Evolutionary conservation across 164 flowering plant species (phyloP).

Genomic region (Sedum album): DNA sequence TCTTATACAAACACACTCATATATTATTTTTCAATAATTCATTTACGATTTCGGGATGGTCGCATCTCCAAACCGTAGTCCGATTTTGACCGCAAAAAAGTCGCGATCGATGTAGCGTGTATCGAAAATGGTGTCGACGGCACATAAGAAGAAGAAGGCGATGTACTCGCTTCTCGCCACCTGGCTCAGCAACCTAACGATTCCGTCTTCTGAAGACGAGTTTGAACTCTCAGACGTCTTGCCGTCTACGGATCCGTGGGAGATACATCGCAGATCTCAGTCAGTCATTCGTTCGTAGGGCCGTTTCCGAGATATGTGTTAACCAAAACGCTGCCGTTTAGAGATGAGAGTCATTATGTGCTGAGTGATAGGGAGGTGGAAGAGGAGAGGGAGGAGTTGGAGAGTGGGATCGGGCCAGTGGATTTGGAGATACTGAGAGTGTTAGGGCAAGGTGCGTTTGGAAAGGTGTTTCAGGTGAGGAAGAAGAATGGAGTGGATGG

Average conservation of each 20-base stretch:
- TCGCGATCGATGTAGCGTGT: not conserved
- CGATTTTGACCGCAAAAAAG: not conserved
- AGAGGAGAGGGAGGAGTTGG: slow-evolving; percentile 8
- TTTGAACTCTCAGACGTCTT: slow-evolving; percentile 65
- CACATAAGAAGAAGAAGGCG: slow-evolving; percentile 44
- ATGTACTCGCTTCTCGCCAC: slow-evolving; percentile 34
- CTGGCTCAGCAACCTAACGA: slow-evolving; percentile 44
- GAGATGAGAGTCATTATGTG: slow-evolving; percentile 18
- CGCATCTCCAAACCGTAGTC: too few relatives aligned
- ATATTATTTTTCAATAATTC: too few relatives aligned
- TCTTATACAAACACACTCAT: too few relatives aligned
- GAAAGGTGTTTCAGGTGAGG: slow-evolving; percentile 76
- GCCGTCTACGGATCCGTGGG: slow-evolving; percentile 50
- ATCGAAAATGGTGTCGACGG: slow-evolving; percentile 23
- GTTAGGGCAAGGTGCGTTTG: slow-evolving; percentile 78
- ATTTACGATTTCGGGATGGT: too few relatives aligned
- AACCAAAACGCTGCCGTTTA: slow-evolving; percentile 15
- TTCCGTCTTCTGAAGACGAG: slow-evolving; percentile 34
- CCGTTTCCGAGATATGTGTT: slow-evolving; percentile 50
- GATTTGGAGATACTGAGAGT: slow-evolving; percentile 80
- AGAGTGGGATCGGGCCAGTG: slow-evolving; percentile 35
- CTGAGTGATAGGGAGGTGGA: slow-evolving; percentile 14
- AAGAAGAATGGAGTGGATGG: slow-evolving; percentile 28
- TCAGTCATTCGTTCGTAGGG: slow-evolving; percentile 62
- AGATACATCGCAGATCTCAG: slow-evolving; percentile 53